phyloP scores from a whole-genome alignment of 73 alveolate genomes.

The Tetrahymena thermophila region DNA sequence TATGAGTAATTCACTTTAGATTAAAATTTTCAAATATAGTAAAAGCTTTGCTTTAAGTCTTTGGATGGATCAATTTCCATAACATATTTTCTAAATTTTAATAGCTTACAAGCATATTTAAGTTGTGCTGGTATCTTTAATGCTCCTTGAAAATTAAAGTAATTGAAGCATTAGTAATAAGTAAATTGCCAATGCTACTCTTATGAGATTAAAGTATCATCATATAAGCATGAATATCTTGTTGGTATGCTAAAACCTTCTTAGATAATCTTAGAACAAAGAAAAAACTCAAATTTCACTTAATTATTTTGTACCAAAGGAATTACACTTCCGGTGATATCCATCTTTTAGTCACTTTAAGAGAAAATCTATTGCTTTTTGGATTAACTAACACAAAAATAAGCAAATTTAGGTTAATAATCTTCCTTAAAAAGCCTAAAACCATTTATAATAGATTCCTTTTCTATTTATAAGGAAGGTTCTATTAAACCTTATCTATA shows the following conservation, averaged over 20 bases:
- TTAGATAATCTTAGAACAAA: background rate
- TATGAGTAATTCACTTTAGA: background rate
- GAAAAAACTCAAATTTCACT: background rate
- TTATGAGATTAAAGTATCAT: background rate
- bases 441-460: background rate
- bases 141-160: background rate
- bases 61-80: background rate
- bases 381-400: background rate
- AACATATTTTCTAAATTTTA: background rate
- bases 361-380: background rate
- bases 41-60: background rate
- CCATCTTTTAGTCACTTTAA: background rate
- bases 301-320: background rate
- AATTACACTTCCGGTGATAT: background rate
- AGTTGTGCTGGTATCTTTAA: background rate
- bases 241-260: background rate
- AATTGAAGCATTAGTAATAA: background rate
- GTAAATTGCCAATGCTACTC: background rate
- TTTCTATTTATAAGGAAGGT: background rate
- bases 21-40: background rate
- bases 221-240: background rate
- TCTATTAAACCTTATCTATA: background rate
- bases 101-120: background rate
- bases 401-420: background rate
- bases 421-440: background rate